A percentile compares a stretch with the other conserved stretches of the same genome.
Evolutionary conservation across 2,329 filamentous ascomycete species (phyloP).

Genomic region (Sporothrix phasma): DNA sequence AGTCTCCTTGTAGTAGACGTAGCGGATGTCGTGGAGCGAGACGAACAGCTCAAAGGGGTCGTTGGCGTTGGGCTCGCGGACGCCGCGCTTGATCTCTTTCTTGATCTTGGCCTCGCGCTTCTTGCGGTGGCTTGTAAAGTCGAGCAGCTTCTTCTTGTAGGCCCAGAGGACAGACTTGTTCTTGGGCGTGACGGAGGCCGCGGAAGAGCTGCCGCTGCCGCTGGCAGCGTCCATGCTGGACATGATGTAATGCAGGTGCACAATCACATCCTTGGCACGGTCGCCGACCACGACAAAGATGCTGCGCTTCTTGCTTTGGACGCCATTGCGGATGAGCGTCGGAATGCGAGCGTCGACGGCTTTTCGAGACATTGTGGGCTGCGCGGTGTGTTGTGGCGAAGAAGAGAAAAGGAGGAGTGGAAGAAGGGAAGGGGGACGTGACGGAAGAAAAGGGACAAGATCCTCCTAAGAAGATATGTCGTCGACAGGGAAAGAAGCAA

Average conservation of each 20-base stretch:
- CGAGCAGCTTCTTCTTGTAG: conserved; percentile 94
- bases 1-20: conserved; percentile 99
- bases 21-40: conserved; percentile 91
- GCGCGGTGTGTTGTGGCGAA: conserved; percentile 10
- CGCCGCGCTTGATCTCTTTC: conserved; percentile 92
- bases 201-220: neutral
- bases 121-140: conserved; percentile 91
- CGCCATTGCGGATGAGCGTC: conserved; percentile 80
- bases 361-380: conserved; percentile 49
- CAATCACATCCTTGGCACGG: conserved; percentile 89
- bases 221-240: conserved; percentile 46
- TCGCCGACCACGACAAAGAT: conserved; percentile 97
- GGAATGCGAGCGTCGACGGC: conserved; percentile 74
- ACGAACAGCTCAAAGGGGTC: conserved; percentile 97
- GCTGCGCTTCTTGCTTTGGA: conserved; percentile 92
- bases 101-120: conserved; percentile 98
- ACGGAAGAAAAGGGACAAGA: neutral
- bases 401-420: neutral
- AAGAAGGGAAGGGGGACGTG: neutral
- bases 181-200: conserved; percentile 65
- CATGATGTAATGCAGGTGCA: conserved; percentile 87
- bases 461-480: neutral
- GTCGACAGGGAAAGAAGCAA: neutral
- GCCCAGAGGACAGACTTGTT: conserved; percentile 95
- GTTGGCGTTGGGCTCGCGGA: conserved; percentile 81